Conservation (phyloP, 306 rosid genomes). For the Dryas octopetala region DNA sequence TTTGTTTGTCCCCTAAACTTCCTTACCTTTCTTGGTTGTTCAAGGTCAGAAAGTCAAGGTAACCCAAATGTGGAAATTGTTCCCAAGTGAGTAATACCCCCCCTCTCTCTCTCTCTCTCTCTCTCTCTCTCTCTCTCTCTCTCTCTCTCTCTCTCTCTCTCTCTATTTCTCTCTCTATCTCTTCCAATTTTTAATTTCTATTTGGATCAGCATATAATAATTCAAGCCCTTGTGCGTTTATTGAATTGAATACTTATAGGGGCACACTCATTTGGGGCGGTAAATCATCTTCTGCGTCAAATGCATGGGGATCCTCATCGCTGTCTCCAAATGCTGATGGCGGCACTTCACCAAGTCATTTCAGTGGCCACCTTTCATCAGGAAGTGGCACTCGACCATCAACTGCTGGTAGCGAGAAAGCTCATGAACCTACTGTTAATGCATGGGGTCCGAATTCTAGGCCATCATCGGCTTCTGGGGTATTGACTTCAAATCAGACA, state of each 20-base stretch:
- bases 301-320: conserved; percentile 88
- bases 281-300: conserved; percentile 74
- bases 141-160: not conserved
- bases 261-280: conserved; percentile 96
- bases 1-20: conserved; percentile 33
- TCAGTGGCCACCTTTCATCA: conserved; percentile 83
- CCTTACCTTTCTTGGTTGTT: conserved; percentile 28
- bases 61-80: conserved; percentile 93
- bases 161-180: not conserved
- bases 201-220: conserved; percentile 10
- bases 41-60: conserved; percentile 97
- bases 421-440: conserved; percentile 53
- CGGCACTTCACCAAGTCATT: conserved; percentile 74
- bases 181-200: conserved; percentile 17
- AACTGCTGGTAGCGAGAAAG: conserved; percentile 87
- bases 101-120: not conserved
- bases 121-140: not conserved
- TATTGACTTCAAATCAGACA: conserved; percentile 65
- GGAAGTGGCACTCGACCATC: conserved; percentile 95
- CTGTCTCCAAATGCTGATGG: conserved; percentile 82
- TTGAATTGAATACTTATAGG: conserved; percentile 42
- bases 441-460: conserved; percentile 86
- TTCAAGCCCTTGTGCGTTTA: conserved; percentile 2
- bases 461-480: conserved; percentile 96
- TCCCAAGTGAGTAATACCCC: conserved; percentile 77